Base-by-base conservation (phyloP, 1,284 basidiomycete genomes). In the Heterobasidion parviporum region DNA sequence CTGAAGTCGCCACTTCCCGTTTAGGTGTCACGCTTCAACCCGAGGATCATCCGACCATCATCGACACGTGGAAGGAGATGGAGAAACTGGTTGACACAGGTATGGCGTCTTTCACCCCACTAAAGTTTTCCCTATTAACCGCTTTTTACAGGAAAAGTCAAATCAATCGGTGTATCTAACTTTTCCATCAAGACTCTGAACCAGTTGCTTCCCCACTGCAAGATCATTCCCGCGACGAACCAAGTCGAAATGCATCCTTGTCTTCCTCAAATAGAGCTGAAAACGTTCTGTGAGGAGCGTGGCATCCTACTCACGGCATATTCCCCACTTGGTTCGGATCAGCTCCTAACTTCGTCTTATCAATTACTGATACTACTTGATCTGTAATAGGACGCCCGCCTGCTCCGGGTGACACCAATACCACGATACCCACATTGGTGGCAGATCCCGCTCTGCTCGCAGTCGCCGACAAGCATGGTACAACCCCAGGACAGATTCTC, bases 11-110 rank as follows among this genome's bases (percentile, higher is more conserved):
- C 46, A 6, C 46, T 26, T 26, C 26, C 26, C 46, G 16, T 32
- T 14, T 16, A 16, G 46, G 46, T 54, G 8, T 61, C 35, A 63
- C 67, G 5, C 59, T 77, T 12, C 60, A 63, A 47, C 72, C 74
- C 0, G 72, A 78, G 8, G 76, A 80, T 50, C 70, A 72, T 60
- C 79, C 78, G 6, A 79, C 77, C 12, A 62, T 66, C 52, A 60
- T 70, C 57, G 73, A 84, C 55, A 84, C 82, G 0, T 86, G 83
- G 83, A 69, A 68, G 51, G 73, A 77, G 54, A 82, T 85, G 80
- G 82, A 85, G 67, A 75, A 73, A 57, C 62, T 83, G 1, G 66
- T 80, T 15, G 71, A 68, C 16, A 72, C 72, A 18, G 78, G 77
- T 68, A 53, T n/a, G 55, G 36, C 53, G 53, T 12, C 43, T 12